These are phyloP conservation scores for Solanum tacnaense DNA, from an alignment of 257 asterid genomes.

Conservation along the genomic window DNA sequence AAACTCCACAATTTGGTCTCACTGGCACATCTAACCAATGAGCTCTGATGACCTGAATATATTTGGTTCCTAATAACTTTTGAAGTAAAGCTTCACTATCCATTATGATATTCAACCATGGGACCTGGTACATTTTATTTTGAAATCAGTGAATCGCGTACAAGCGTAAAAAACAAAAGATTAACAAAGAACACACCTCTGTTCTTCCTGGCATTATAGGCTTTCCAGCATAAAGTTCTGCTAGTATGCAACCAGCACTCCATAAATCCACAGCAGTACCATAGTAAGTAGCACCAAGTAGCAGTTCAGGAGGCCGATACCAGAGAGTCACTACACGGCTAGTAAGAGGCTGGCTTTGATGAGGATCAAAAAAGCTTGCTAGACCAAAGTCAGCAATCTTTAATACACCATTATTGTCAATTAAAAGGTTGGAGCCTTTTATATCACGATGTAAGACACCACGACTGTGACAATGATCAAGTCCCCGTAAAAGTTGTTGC, in stretches of 20 bases:
- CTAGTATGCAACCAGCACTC: conserved; percentile 93
- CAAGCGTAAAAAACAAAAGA: not conserved
- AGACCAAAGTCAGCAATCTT: conserved; percentile 96
- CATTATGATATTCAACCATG: not conserved
- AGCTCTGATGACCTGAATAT: not conserved
- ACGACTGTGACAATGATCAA: conserved; percentile 79
- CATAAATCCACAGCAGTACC: conserved; percentile 87
- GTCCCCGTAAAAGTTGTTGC: conserved; percentile 79
- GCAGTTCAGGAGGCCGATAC: conserved; percentile 96
- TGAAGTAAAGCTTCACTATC: not conserved
- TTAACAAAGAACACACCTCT: conserved; percentile 38
- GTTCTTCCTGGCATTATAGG: conserved; percentile 99
- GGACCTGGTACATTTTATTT: not conserved
- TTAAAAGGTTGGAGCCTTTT: conserved; percentile 87
- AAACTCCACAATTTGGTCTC: not conserved
- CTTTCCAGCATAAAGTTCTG: conserved; percentile 90
- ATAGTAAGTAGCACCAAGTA: conserved; percentile 88
- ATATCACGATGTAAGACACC: conserved; percentile 90
- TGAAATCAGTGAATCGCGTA: not conserved
- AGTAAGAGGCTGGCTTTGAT: conserved; percentile 67
- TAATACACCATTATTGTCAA: conserved; percentile 73
- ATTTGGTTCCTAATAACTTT: not conserved
- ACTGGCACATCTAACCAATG: not conserved
- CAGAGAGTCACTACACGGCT: conserved; percentile 96
- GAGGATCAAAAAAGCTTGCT: conserved; percentile 72